Base-by-base conservation (phyloP, 2,329 filamentous ascomycete genomes). In the Ophiostoma tasmaniense region DNA sequence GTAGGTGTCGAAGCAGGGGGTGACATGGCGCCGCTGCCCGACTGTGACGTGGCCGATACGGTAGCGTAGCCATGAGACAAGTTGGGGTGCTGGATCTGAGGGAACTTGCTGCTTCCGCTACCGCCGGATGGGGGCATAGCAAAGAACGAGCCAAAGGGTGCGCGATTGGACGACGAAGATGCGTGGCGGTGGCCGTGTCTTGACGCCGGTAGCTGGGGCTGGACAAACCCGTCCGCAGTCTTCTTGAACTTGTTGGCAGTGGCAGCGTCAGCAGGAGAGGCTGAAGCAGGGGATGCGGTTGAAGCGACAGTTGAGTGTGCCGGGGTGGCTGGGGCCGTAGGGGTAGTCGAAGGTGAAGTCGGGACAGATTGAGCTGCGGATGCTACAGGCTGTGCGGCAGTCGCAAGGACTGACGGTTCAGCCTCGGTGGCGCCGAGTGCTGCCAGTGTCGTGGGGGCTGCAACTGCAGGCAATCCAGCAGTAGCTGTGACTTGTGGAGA, bases 221-320 rank as follows among this genome's bases (percentile, higher is more conserved):
- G 70, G 11, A 69, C 66, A 11, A 73, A 69, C 64, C 74, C 67
- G 25, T 75, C 75, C 0, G 76, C 71, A 1, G 80, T 75, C 67
- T 78, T 79, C 70, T 79, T 76, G 1, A 83, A 83, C 72, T 86
- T 85, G 75, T 86, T 85, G 42, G 77, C 70, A 66, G 77, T 79
- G 8, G 70, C 25, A 4, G 20, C 64, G n/a, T 70, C 52, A 25
- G 37, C 37, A 59, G 68, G 70, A 64, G 72, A 69, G 28, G 70
- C 33, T 62, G 70, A 59, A 64, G 70, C 14, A n/a, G 73, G n/a
- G 37, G 72, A n/a, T 69, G 66, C 37, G 3, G 55, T 20, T 7
- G 68, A 30, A 7, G 28, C 10, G 14, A 62, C 55, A 10, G 50
- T 39, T 20, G 61, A 30, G 20, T 25, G 66, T 14, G 20, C 64